These are phyloP conservation scores for Nicotiana benthamiana DNA, from an alignment of 257 asterid genomes.

Conservation along the genomic window DNA sequence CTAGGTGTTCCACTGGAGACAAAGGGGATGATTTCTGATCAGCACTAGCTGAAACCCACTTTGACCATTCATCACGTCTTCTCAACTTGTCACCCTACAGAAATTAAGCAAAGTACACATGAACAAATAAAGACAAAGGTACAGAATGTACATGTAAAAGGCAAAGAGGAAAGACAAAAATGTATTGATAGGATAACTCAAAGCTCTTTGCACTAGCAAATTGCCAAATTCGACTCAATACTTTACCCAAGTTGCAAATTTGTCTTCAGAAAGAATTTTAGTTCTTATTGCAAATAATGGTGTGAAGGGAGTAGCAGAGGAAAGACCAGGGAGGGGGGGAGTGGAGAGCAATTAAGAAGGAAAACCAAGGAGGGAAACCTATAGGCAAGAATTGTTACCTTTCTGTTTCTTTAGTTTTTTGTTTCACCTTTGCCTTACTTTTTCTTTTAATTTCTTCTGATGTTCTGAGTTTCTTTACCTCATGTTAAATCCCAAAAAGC, in stretches of 20 bases:
- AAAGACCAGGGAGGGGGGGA: background rate
- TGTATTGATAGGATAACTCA: background rate
- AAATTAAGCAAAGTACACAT: constrained; percentile 9
- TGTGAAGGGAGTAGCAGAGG: background rate
- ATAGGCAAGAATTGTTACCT: background rate
- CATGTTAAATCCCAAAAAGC: background rate
- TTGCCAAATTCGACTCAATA: background rate
- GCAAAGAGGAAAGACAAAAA: background rate
- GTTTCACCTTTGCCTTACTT: background rate
- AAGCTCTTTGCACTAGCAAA: background rate
- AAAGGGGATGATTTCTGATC: constrained; percentile 26
- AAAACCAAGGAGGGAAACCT: constrained; percentile 1
- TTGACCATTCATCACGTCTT: constrained; percentile 83
- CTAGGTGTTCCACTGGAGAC: constrained; percentile 13
- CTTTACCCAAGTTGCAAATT: background rate
- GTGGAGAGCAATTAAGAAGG: background rate
- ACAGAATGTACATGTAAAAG: background rate
- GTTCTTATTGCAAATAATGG: background rate
- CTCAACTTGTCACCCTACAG: constrained; percentile 72
- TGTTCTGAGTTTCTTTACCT: background rate
- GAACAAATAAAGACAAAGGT: constrained; percentile 9
- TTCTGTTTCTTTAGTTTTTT: background rate
- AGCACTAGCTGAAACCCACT: constrained; percentile 47
- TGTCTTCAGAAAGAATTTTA: background rate
- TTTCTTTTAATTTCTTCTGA: background rate